Evolutionary conservation across 2,329 filamentous ascomycete genomes (phyloP).

Genomic region (Cytospora leucostoma): DNA sequence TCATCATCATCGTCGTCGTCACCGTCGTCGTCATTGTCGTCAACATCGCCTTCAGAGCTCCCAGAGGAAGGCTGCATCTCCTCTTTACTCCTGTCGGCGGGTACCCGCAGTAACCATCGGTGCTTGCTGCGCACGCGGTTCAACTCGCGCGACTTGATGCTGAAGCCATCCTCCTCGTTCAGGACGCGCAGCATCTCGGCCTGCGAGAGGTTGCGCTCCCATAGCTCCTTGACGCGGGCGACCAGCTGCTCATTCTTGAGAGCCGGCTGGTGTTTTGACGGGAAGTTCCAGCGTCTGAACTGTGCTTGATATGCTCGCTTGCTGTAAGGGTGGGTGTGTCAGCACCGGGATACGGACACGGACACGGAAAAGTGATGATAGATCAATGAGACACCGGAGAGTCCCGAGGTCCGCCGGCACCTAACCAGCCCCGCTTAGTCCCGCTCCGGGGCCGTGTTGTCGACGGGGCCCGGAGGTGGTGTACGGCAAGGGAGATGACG

Average conservation of each 20-base stretch:
- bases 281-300: constrained; percentile 79
- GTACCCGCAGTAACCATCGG: constrained; percentile 64
- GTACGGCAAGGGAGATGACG: constrained; percentile 23
- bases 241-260: constrained; percentile 70
- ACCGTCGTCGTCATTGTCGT: constrained; percentile 9
- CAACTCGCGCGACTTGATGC: constrained; percentile 70
- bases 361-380: not conserved
- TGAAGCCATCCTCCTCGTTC: constrained; percentile 68
- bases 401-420: not conserved
- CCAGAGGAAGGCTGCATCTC: constrained; percentile 12
- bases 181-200: constrained; percentile 72
- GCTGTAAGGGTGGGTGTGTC: constrained; percentile 43
- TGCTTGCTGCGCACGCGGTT: constrained; percentile 70
- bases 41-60: not conserved
- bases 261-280: constrained; percentile 70
- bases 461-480: constrained; percentile 1
- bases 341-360: not conserved
- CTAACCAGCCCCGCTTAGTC: too few relatives aligned
- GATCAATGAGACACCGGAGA: not conserved
- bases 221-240: constrained; percentile 71
- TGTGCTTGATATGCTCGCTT: constrained; percentile 77
- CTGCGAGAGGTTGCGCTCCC: constrained; percentile 73
- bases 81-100: constrained; percentile 46
- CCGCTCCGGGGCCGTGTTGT: not conserved
- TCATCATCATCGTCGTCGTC: constrained; percentile 25